Evolutionary conservation across 371 early-diverging fungal genomes (phyloP), one percentile per base, ranked within the genome.

Genomic region (Syncephalastrum contaminatum): DNA sequence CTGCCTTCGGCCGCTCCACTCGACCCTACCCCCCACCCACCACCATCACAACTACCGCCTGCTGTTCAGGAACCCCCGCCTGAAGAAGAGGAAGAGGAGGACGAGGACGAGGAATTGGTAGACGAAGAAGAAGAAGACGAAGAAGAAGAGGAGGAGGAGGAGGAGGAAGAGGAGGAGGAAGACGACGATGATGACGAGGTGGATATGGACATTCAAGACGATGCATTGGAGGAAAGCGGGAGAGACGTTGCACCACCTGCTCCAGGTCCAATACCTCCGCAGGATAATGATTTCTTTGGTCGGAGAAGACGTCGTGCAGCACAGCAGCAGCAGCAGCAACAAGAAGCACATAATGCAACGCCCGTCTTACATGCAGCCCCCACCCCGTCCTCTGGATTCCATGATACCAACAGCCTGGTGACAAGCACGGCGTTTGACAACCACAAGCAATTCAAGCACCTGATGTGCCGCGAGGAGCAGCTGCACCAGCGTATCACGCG

Each of bases 401-500:
- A 47, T 18, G 58, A 59, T 20, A 53, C 25, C 49, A 48, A 59
- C 16, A 47, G 40, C 50, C 22, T 50, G 24, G 30, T 51, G 55
- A 59, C 54, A 20, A 58, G 49, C 13, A 56, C 27, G 24, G 41
- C 57, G 16, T 49, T 48, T 22, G 60, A 59, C 53, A 53, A 59
- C 53, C 14, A 54, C 45, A 68, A 68, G 43, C 36, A 61, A 20
- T 61, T 68, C 36, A 50, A 58, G 39, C 51, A 63, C 4, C 48
- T 68, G 48, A 64, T 68, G 54, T 42, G 51, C 6, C 59, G 59
- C 48, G 72, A 75, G 50, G 63, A 67, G 43, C 24, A 47, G 16
- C 50, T 76, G n/a, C 76, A 76, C 30, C 56, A 66, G 19, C 63
- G 68, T 19, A 69, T 76, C 52, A 67, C 73, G 18, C 55, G 58